Conservation (phyloP, 2,329 filamentous ascomycete species). For the Mycogone perniciosa region DNA sequence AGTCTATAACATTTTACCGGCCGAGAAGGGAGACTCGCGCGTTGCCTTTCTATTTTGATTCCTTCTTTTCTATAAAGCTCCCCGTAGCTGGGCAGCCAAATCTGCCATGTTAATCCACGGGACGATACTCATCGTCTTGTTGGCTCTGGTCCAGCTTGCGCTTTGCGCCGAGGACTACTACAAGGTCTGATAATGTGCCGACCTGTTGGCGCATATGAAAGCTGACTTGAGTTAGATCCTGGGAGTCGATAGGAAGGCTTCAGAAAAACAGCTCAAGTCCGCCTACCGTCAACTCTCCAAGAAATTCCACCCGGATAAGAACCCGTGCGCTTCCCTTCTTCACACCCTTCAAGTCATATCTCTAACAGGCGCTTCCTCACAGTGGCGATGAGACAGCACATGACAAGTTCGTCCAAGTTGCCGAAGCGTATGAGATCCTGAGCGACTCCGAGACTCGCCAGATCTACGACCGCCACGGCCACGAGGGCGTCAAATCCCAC, state of each 20-base stretch:
- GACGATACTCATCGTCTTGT: slow-evolving; percentile 44
- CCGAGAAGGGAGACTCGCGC: background rate
- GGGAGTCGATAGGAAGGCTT: slow-evolving; percentile 70
- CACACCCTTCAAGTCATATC: background rate
- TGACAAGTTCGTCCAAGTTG: slow-evolving; percentile 87
- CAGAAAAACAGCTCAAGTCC: slow-evolving; percentile 84
- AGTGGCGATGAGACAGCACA: slow-evolving; percentile 75
- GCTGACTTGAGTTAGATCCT: slow-evolving; percentile 52
- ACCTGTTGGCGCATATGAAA: background rate
- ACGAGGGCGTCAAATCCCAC: slow-evolving; percentile 83
- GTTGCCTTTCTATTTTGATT: background rate
- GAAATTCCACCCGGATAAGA: slow-evolving; percentile 97
- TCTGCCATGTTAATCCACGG: slow-evolving; percentile 47
- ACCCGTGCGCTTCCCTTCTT: slow-evolving; percentile 58
- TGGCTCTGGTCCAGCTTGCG: slow-evolving; percentile 48
- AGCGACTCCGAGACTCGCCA: slow-evolving; percentile 71
- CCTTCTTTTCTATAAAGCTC: background rate
- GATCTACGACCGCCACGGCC: slow-evolving; percentile 91
- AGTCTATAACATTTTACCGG: slow-evolving; percentile 4
- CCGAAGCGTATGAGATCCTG: slow-evolving; percentile 91
- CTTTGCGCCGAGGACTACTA: slow-evolving; percentile 69
- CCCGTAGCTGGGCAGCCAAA: slow-evolving; percentile 13
- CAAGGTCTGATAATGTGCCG: slow-evolving; percentile 46
- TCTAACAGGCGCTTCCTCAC: slow-evolving; percentile 5
- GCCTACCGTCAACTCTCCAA: slow-evolving; percentile 90